Conservation (phyloP, 768 basidiomycete species). For the Cytidiella melzeri region DNA sequence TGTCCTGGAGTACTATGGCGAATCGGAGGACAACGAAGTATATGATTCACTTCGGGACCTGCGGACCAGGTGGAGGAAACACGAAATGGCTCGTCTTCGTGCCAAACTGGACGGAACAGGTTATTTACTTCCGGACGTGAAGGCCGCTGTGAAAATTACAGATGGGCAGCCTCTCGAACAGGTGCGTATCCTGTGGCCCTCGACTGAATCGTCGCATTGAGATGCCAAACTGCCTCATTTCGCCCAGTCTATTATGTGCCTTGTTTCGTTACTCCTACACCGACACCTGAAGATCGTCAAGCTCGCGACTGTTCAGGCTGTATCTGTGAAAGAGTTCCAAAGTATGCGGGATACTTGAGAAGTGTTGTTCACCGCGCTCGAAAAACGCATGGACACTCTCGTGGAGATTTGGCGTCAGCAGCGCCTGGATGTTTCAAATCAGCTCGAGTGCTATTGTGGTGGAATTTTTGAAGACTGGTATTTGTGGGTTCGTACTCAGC, state of each 20-base stretch:
- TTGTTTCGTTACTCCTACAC: conserved; percentile 17
- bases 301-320: conserved; percentile 11
- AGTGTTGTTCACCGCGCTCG: conserved; percentile 16
- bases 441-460: conserved; percentile 16
- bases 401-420: conserved; percentile 21
- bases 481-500: no score
- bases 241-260: conserved; percentile 13
- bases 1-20: conserved; percentile 1
- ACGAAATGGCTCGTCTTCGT: conserved; percentile 3
- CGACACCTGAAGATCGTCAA: conserved; percentile 19
- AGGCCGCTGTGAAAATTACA: not conserved
- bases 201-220: not conserved
- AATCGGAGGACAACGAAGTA: conserved; percentile 1
- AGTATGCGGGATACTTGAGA: conserved; percentile 18
- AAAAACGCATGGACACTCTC: conserved; percentile 15
- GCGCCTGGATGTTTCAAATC: conserved; percentile 16
- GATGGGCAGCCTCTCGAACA: conserved; percentile 6
- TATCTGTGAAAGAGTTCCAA: conserved; percentile 16
- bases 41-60: conserved; percentile 7
- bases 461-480: conserved; percentile 23
- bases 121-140: not conserved
- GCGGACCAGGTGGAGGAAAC: not conserved
- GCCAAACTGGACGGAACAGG: conserved; percentile 1
- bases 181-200: conserved; percentile 7
- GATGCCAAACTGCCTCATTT: not conserved